Percentiles rank a stretch among this genome's conserved stretches.
Evolutionary conservation across 345 rosid species (phyloP).

Genomic region (Heritiera fomes): DNA sequence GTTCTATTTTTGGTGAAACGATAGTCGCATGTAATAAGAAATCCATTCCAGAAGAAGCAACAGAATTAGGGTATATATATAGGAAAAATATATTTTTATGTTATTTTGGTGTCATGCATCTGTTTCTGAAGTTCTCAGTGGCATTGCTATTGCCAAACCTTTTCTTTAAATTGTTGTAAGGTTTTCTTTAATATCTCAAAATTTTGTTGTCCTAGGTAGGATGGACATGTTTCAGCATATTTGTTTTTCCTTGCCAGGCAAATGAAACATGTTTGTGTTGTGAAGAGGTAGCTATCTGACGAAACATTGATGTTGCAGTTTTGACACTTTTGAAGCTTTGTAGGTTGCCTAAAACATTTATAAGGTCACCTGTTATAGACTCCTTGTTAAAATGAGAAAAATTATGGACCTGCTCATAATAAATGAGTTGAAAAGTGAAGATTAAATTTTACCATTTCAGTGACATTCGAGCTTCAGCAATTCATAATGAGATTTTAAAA

Average conservation of each 20-base stretch:
- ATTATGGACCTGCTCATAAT: background rate
- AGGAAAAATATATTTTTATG: background rate
- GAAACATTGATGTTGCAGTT: constrained; percentile 1
- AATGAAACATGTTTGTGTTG: background rate
- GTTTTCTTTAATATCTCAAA: background rate
- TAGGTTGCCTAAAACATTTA: background rate
- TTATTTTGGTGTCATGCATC: constrained; percentile 14
- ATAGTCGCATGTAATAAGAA: background rate
- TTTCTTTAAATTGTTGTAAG: background rate
- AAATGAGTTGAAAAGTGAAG: background rate
- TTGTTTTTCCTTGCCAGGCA: background rate
- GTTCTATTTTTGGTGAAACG: background rate
- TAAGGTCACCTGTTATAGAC: background rate
- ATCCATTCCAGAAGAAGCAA: background rate
- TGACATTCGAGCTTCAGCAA: background rate
- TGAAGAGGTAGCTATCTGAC: background rate
- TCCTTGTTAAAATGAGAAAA: background rate
- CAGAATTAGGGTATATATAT: background rate
- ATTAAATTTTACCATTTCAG: background rate
- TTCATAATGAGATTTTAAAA: background rate
- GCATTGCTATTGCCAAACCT: background rate
- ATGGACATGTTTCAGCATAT: background rate
- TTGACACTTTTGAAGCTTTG: background rate
- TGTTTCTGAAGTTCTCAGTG: background rate
- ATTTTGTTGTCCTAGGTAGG: background rate